Evolutionary conservation across 2,329 filamentous ascomycete genomes (phyloP), one percentile per base, ranked within the genome.

Genomic region (Mariannaea elegans): DNA sequence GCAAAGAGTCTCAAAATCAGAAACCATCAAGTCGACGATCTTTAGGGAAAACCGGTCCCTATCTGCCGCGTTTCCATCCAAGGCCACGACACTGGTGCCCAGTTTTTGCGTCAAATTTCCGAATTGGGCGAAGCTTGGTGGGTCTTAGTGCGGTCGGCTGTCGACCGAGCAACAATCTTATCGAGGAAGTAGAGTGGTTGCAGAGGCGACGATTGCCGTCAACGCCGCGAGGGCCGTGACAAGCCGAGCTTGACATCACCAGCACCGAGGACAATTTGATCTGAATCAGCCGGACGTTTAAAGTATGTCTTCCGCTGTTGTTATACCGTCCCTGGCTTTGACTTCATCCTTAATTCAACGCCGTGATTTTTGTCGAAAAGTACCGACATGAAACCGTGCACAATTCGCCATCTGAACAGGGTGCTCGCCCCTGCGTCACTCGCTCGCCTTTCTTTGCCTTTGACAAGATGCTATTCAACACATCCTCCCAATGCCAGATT

Each of bases 401-500:
- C 66, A 47, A 62, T 73, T 48, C 69, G 70, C 51, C 74, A 73
- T 34, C 60, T 75, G 46, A 68, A 67, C 56, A 71, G 68, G 62
- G 73, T 64, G 56, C 62, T 73, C 56, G 60, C 62, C 58, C 59
- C 63, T 31, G 62, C 63, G 42, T 62, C 58, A 46, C 54, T 58
- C 45, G 50, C 59, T 23, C 69, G 58, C 48, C 52, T 65, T 21
- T 32, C 62, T 38, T 46, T 65, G 53, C 67, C 63, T 27, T 56
- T 67, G 38, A 56, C 66, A 58, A 65, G 73, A 36, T 73, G 65
- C 63, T 87, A 87, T 73, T 87, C 85, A 56, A 83, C 84, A 48
- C 82, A 85, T 57, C 84, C 84, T 29, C 81, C 85, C 23, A 85
- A 85, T 58, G 87, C 87, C 51, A 83, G 81, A 66, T 86, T 99